Evolutionary conservation across 352 stramenopile genomes (phyloP).

Genomic region (Phytophthora foliorum): DNA sequence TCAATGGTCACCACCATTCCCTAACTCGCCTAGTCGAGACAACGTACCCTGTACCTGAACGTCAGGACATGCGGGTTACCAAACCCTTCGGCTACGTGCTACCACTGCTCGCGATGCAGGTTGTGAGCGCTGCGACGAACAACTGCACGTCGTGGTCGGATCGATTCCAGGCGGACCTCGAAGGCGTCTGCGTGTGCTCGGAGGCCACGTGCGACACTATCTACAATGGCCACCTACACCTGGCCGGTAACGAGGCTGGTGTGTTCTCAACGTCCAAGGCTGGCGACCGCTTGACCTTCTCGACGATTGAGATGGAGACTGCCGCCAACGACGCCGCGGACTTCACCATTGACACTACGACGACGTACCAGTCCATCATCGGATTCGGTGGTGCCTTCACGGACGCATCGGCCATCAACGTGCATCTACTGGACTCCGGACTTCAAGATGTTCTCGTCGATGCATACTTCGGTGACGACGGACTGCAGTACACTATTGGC

Average conservation of each 20-base stretch:
- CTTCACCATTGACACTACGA: constrained; percentile 57
- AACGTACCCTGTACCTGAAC: constrained; percentile 17
- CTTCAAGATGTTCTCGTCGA: constrained; percentile 80
- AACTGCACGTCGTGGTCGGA: constrained; percentile 56
- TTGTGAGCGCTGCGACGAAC: constrained; percentile 21
- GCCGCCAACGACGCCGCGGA: constrained; percentile 34
- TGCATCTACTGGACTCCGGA: constrained; percentile 63
- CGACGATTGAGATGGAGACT: constrained; percentile 35
- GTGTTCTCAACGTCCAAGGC: constrained; percentile 64
- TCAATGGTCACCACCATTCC: constrained; percentile 21
- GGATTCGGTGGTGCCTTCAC: constrained; percentile 93
- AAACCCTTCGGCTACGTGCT: constrained; percentile 31
- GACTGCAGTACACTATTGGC: constrained; percentile 86
- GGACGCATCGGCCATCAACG: constrained; percentile 84
- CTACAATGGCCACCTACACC: constrained; percentile 54
- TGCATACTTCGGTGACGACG: constrained; percentile 82
- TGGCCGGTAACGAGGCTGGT: constrained; percentile 49
- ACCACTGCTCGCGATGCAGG: constrained; percentile 22
- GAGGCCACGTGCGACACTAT: constrained; percentile 61
- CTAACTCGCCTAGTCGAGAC: constrained; percentile 30
- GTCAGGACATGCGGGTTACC: constrained; percentile 31
- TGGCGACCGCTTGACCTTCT: constrained; percentile 59
- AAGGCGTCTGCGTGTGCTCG: constrained; percentile 65
- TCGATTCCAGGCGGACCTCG: constrained; percentile 54
- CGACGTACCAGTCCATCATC: constrained; percentile 83